phyloP scores from a whole-genome alignment of 192 early-diverging fungal genomes.

The Coemansia sp. region DNA sequence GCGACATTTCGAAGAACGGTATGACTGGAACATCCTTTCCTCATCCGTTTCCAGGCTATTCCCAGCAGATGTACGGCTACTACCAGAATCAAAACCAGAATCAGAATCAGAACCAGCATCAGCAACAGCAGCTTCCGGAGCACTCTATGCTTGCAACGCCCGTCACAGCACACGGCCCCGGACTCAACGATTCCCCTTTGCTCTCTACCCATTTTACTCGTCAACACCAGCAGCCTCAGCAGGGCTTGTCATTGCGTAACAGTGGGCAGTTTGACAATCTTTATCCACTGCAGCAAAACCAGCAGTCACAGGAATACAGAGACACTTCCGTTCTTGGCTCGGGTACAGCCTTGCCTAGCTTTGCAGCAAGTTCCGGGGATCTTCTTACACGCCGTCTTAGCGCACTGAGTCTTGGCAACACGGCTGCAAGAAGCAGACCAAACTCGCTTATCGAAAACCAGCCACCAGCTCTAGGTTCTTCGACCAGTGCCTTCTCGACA shows the following conservation, averaged over 20 bases:
- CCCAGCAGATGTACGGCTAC: conserved; percentile 9
- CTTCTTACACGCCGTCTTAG: conserved; percentile 52
- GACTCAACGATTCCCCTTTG: conserved; percentile 22
- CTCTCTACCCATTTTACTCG: conserved; percentile 17
- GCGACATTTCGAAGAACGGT: not conserved
- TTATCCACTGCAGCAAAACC: conserved; percentile 14
- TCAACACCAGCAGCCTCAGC: conserved; percentile 17
- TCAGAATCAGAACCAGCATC: conserved; percentile 6
- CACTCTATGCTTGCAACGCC: conserved; percentile 18
- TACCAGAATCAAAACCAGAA: not conserved
- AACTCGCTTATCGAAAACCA: conserved; percentile 1
- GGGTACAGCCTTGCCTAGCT: conserved; percentile 21
- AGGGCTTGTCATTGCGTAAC: conserved; percentile 9
- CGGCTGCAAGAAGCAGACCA: conserved; percentile 8
- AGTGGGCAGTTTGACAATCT: conserved; percentile 29
- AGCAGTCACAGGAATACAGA: conserved; percentile 13
- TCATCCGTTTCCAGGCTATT: conserved; percentile 10
- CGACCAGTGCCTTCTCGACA: not conserved
- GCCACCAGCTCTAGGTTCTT: not conserved
- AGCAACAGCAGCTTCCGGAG: conserved; percentile 22
- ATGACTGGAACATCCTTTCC: not conserved
- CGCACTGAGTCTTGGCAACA: conserved; percentile 27
- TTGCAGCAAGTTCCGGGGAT: conserved; percentile 32
- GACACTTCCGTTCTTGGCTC: conserved; percentile 10
- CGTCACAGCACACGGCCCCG: conserved; percentile 10